phyloP scores from a whole-genome alignment of 2,329 filamentous ascomycete species.

The Aspergillus bombycis region DNA sequence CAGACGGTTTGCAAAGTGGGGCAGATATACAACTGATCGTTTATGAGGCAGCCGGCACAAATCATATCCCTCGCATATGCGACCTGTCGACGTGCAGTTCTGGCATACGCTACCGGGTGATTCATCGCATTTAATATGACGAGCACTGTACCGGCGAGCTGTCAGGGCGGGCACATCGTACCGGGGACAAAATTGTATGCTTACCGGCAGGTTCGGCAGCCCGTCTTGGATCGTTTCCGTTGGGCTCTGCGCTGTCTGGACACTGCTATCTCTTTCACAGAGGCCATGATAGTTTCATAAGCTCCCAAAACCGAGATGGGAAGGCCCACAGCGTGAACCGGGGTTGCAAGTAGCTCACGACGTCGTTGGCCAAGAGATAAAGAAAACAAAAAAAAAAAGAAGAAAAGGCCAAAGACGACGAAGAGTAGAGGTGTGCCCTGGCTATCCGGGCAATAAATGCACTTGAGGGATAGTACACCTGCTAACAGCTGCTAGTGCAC shows the following conservation, averaged over 20 bases:
- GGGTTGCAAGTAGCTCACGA: background rate
- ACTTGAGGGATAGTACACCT: background rate
- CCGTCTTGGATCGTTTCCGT: background rate
- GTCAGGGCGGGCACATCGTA: background rate
- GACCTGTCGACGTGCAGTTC: constrained; percentile 8
- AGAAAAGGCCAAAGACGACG: background rate
- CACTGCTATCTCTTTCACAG: background rate
- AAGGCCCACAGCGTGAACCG: background rate
- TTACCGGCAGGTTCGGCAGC: background rate
- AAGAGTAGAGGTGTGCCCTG: background rate
- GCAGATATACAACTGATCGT: background rate
- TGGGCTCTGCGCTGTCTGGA: background rate
- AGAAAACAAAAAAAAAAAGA: background rate
- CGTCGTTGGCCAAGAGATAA: background rate
- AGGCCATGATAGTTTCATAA: background rate
- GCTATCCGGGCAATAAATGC: background rate
- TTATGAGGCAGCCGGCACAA: background rate
- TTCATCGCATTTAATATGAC: constrained; percentile 2
- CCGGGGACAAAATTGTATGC: background rate
- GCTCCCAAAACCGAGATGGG: background rate
- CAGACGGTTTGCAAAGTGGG: background rate
- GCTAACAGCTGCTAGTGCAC: background rate
- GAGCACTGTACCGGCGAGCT: background rate
- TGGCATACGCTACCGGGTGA: background rate
- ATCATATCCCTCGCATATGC: constrained; percentile 5